Conservation (phyloP, 768 basidiomycete species). For the Phylloporus sp. region DNA sequence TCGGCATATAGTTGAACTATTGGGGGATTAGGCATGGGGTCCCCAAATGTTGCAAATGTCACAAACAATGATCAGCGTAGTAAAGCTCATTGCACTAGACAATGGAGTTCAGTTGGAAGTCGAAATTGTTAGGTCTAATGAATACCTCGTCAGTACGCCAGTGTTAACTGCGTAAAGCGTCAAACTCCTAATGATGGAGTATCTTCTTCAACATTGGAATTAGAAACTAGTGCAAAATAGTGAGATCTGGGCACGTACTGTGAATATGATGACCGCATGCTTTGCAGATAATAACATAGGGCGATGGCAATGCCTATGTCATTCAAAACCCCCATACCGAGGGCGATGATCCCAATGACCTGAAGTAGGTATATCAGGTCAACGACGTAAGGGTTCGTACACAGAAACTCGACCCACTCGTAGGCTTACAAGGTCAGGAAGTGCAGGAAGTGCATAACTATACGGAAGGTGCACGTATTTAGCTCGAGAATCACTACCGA, state of each 20-base stretch:
- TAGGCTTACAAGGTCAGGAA: slow-evolving; percentile 41
- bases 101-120: neutral
- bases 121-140: neutral
- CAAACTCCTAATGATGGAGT: slow-evolving; percentile 52
- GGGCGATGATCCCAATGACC: slow-evolving; percentile 43
- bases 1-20: slow-evolving; percentile 52
- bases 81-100: slow-evolving; percentile 31
- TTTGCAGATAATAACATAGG: slow-evolving; percentile 51
- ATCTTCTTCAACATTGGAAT: slow-evolving; percentile 41
- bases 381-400: neutral
- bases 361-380: slow-evolving; percentile 17
- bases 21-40: neutral
- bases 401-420: slow-evolving; percentile 33
- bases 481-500: neutral
- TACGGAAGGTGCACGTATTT: neutral
- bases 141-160: slow-evolving; percentile 56
- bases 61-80: slow-evolving; percentile 54
- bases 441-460: slow-evolving; percentile 39
- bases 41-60: neutral
- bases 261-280: slow-evolving; percentile 45
- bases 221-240: neutral
- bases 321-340: slow-evolving; percentile 45
- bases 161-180: slow-evolving; percentile 61
- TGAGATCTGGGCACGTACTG: slow-evolving; percentile 30
- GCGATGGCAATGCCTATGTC: slow-evolving; percentile 49